A percentile compares a stretch with the other conserved stretches of the same genome.
phyloP scores from a whole-genome alignment of 73 alveolate genomes.

The Chromera velia region DNA sequence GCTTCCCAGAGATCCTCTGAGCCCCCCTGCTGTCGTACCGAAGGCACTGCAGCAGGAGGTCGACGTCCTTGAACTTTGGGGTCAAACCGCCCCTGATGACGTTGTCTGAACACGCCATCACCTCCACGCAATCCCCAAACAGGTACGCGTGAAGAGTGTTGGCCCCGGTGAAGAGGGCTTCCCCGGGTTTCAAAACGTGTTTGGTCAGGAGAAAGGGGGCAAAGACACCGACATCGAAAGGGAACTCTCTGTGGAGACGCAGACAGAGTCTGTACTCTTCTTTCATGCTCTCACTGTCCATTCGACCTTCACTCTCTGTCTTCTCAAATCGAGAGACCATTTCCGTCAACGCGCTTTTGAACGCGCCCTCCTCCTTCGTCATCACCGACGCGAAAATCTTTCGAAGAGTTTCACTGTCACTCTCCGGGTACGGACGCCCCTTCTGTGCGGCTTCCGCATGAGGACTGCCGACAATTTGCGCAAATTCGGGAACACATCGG shows the following conservation, averaged over 20 bases:
- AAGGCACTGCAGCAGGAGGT: too few relatives aligned
- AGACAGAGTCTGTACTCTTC: slow-evolving; percentile 31
- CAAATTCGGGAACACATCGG: too few relatives aligned
- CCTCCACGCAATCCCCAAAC: slow-evolving; percentile 90
- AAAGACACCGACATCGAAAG: slow-evolving; percentile 85
- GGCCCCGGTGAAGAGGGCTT: slow-evolving; percentile 62
- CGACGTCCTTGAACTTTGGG: background rate
- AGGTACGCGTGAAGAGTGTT: slow-evolving; percentile 95
- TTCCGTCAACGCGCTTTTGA: too few relatives aligned
- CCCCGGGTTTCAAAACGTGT: slow-evolving; percentile 68
- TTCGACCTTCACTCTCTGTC: too few relatives aligned
- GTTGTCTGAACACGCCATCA: slow-evolving; percentile 96
- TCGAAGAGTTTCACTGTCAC: too few relatives aligned
- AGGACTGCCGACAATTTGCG: too few relatives aligned
- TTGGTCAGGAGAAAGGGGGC: slow-evolving; percentile 81
- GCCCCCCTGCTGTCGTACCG: too few relatives aligned
- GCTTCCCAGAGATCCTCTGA: too few relatives aligned
- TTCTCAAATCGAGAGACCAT: too few relatives aligned
- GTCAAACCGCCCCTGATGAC: slow-evolving; percentile 57
- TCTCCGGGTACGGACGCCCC: too few relatives aligned
- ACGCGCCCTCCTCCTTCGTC: too few relatives aligned
- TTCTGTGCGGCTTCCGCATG: too few relatives aligned
- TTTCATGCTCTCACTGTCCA: slow-evolving; percentile 21
- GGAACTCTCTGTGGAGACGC: slow-evolving; percentile 48
- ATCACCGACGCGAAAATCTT: background rate